Conservation (phyloP, 208 protist genomes). For the Trypanosoma lewisi region DNA sequence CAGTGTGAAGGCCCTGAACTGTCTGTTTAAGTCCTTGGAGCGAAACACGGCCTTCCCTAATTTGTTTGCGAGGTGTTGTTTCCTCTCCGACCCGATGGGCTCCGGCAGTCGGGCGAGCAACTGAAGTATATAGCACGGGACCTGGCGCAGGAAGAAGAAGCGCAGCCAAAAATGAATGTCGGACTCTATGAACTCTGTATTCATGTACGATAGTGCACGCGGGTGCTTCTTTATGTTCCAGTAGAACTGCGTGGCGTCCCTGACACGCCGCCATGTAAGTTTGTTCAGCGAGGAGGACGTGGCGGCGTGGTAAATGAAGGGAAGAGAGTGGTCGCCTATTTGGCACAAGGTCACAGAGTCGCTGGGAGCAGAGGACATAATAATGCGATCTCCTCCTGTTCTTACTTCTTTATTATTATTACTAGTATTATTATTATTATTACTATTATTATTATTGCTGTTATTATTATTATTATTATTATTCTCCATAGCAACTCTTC, state of each 20-base stretch:
- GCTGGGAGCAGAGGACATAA: background rate
- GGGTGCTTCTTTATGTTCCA: conserved; percentile 45
- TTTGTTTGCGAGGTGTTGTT: conserved; percentile 39
- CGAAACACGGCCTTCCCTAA: conserved; percentile 57
- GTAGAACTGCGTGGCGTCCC: conserved; percentile 31
- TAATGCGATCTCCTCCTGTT: background rate
- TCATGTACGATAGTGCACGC: conserved; percentile 34
- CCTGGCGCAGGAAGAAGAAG: conserved; percentile 56
- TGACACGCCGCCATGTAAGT: conserved; percentile 47
- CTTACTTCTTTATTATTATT: too few relatives aligned
- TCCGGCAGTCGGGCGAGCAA: conserved; percentile 41
- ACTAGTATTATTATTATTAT: too few relatives aligned
- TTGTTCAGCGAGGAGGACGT: conserved; percentile 50
- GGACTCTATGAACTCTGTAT: conserved; percentile 43
- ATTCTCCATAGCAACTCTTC: too few relatives aligned
- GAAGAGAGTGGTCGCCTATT: conserved; percentile 7
- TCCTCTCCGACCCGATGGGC: conserved; percentile 51
- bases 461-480: too few relatives aligned
- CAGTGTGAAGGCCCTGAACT: conserved; percentile 69
- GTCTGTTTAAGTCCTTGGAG: conserved; percentile 45
- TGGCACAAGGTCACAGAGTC: background rate
- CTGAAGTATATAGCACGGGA: conserved; percentile 50
- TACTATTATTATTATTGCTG: too few relatives aligned
- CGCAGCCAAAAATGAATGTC: conserved; percentile 36
- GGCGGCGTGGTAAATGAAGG: conserved; percentile 66